Evolutionary conservation across 2,329 filamentous ascomycete species (phyloP).

Genomic region (Colletotrichum godetiae): DNA sequence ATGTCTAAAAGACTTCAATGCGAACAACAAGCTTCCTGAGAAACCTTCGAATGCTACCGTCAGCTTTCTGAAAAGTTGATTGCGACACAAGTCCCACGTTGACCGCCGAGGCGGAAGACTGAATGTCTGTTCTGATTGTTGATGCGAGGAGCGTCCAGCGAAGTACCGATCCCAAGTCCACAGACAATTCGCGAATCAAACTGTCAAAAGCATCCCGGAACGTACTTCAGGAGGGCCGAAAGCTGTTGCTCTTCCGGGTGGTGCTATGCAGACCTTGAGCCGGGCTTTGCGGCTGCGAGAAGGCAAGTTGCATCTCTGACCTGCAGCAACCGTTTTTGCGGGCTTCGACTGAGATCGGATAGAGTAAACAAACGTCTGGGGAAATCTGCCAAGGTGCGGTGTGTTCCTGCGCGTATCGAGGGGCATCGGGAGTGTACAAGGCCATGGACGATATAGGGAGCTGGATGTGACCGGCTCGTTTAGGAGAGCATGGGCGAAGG

Average conservation of each 20-base stretch:
- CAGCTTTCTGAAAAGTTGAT: not conserved
- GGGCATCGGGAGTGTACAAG: constrained; percentile 6
- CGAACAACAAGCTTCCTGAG: not conserved
- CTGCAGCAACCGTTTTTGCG: constrained; percentile 1
- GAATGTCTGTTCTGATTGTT: not conserved
- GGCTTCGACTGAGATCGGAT: constrained; percentile 25
- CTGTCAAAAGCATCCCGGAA: not conserved
- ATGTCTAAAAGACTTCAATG: not conserved
- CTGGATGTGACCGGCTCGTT: constrained; percentile 3
- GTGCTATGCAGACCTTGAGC: not conserved
- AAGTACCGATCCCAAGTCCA: not conserved
- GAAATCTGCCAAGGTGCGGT: constrained; percentile 12
- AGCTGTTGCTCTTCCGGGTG: not conserved
- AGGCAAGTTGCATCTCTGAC: constrained; percentile 25
- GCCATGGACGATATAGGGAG: constrained; percentile 2
- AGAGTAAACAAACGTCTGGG: constrained; percentile 29
- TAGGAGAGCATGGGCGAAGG: constrained; percentile 2
- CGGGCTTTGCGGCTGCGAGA: constrained; percentile 5
- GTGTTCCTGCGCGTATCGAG: constrained; percentile 19
- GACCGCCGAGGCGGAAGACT: not conserved
- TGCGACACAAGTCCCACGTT: not conserved
- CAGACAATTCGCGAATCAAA: not conserved
- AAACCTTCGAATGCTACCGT: not conserved
- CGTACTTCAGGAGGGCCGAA: not conserved
- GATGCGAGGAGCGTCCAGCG: not conserved